Base-by-base conservation (phyloP, 805 yeast genomes). In the Saccharomycopsis fodiens region DNA sequence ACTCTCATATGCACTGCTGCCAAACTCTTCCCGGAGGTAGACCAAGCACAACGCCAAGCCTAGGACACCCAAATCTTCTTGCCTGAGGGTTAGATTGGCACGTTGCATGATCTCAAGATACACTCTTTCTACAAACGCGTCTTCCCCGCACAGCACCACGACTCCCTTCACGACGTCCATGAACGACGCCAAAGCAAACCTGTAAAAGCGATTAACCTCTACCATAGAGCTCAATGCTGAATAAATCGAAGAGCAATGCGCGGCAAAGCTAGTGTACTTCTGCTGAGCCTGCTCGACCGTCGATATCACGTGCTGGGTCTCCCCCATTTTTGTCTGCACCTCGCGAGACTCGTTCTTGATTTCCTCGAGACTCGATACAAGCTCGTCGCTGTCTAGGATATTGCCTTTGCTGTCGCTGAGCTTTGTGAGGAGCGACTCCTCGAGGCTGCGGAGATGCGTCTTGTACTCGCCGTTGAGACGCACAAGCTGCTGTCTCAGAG, bases 351-450 rank as follows among this genome's bases (percentile, higher is more conserved):
- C 88, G 1, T 57, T 49, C 57, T 91, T 89, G 42, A 91, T 62
- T 1, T 55, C 59, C 54, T 84, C 93, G 41, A 89, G 65, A 1
- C 82, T 75, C 3, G 67, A 62, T 15, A 85, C 58, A 2, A 88
- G 61, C 0, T 64, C 68, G 44, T 78, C 79, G 58, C 83, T 78
- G 4, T 87, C 95, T 27, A 89, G 65, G 19, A 89, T 70, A 44
- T 73, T 75, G 0, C 83, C 82, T 17, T 70, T 65, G 0, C 83
- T 64, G 4, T 70, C 70, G 51, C 75, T 77, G 48, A 91, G 63
- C 0, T 79, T 68, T 2, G 65, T 61, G 48, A 89, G 65, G 6
- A 89, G 65, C 7, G 72, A 69, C 4, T 66, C 63, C 53, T 88
- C 96, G 19, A 86, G 66, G 1, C 57, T 54, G 35, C 72, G 68